Evolutionary conservation across 352 stramenopile species (phyloP).

Genomic region (Phytophthora constricta): DNA sequence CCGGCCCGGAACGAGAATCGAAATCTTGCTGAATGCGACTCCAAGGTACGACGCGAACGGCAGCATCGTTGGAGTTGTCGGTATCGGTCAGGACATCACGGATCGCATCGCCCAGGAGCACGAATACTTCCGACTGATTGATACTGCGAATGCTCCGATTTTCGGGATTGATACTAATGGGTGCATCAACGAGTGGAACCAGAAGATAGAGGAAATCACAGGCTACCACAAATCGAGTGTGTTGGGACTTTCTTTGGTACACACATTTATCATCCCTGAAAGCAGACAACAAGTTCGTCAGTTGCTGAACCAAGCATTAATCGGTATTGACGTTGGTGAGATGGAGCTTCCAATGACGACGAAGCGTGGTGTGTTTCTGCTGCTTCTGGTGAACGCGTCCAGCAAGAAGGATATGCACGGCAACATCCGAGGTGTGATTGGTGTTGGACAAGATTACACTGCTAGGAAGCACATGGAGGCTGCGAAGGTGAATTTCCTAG

Average conservation of each 20-base stretch:
- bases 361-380: constrained; percentile 67
- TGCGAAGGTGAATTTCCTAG: constrained; percentile 88
- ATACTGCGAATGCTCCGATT: constrained; percentile 82
- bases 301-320: constrained; percentile 80
- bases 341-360: constrained; percentile 90
- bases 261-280: constrained; percentile 82
- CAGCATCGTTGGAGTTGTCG: constrained; percentile 76
- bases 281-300: constrained; percentile 72
- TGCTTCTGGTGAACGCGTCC: constrained; percentile 82
- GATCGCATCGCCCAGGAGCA: constrained; percentile 85
- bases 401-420: constrained; percentile 92
- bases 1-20: constrained; percentile 59
- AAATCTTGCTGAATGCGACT: constrained; percentile 52
- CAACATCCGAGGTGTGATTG: constrained; percentile 93
- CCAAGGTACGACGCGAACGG: constrained; percentile 52
- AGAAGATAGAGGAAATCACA: constrained; percentile 89
- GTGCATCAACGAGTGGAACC: constrained; percentile 88
- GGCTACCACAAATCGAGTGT: constrained; percentile 79
- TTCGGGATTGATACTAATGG: constrained; percentile 87
- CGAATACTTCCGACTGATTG: constrained; percentile 78
- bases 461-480: constrained; percentile 87
- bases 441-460: constrained; percentile 94
- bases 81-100: constrained; percentile 70
- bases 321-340: constrained; percentile 88
- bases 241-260: constrained; percentile 72